Conservation (phyloP, 1,284 basidiomycete species). For the Leccinum pseudoinsigne region DNA sequence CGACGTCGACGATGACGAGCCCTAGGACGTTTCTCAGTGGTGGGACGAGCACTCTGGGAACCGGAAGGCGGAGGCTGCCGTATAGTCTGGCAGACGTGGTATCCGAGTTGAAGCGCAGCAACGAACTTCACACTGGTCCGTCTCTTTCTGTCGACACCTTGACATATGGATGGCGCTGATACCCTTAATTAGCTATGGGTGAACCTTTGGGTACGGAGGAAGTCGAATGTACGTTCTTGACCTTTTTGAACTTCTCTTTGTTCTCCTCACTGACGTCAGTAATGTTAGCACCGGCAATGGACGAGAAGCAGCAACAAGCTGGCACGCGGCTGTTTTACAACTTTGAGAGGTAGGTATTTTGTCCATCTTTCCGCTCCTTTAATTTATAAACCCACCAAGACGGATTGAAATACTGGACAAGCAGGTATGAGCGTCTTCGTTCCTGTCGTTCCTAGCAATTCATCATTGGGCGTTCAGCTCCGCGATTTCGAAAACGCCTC, state of each 20-base stretch:
- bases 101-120: constrained; percentile 20
- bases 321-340: constrained; percentile 24
- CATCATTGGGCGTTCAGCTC: constrained; percentile 19
- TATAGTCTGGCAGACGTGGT: constrained; percentile 25
- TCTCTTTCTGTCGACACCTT: not conserved
- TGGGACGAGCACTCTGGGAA: constrained; percentile 7
- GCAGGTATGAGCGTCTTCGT: constrained; percentile 23
- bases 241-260: not conserved
- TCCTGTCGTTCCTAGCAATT: not conserved
- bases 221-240: constrained; percentile 18
- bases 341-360: constrained; percentile 24
- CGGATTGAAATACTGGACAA: constrained; percentile 33
- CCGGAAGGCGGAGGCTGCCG: constrained; percentile 6
- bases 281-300: constrained; percentile 17
- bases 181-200: constrained; percentile 19
- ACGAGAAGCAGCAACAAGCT: constrained; percentile 27
- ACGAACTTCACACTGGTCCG: constrained; percentile 19
- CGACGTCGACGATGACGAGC: constrained; percentile 18
- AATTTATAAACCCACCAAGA: constrained; percentile 13
- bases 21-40: constrained; percentile 18
- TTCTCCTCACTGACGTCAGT: not conserved
- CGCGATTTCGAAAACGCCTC: constrained; percentile 35
- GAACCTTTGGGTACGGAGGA: constrained; percentile 22
- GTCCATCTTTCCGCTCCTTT: not conserved
- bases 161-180: not conserved